These are phyloP conservation scores for Fusarium lateritium DNA, from an alignment of 2,329 filamentous ascomycete species.

Conservation along the genomic window DNA sequence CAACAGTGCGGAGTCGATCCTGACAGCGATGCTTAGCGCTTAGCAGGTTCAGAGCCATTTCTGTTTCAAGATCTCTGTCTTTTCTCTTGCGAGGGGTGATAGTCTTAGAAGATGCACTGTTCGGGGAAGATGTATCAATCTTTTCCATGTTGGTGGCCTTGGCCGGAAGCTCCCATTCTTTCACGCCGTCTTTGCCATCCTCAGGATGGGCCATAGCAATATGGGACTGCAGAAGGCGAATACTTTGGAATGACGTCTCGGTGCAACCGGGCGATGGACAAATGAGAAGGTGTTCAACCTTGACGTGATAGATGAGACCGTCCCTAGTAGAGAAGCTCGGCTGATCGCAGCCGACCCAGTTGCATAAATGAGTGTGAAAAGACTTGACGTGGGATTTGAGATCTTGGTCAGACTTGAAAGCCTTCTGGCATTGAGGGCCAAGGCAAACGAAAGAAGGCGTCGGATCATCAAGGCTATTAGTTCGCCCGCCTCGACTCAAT, in stretches of 20 bases:
- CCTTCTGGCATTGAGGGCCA: conserved; percentile 47
- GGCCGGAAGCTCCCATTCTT: conserved; percentile 49
- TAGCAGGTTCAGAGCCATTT: conserved; percentile 45
- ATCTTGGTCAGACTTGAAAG: conserved; percentile 45
- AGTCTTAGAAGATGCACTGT: conserved; percentile 13
- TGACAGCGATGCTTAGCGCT: conserved; percentile 56
- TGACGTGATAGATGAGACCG: conserved; percentile 61
- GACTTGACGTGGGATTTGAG: conserved; percentile 48
- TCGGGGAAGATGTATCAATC: neutral
- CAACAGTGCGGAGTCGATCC: conserved; percentile 53
- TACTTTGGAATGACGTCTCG: conserved; percentile 55
- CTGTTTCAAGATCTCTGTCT: neutral
- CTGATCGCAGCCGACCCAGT: conserved; percentile 58
- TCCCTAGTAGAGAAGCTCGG: conserved; percentile 56
- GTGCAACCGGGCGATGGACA: conserved; percentile 59
- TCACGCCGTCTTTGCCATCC: conserved; percentile 29
- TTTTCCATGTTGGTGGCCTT: neutral
- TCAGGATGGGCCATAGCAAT: conserved; percentile 55
- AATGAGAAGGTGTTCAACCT: conserved; percentile 59
- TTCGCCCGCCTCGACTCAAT: conserved; percentile 24
- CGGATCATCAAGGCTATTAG: conserved; percentile 29
- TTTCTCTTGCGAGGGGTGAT: conserved; percentile 34
- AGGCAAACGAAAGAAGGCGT: conserved; percentile 46
- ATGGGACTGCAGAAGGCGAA: conserved; percentile 56
- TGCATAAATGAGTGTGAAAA: conserved; percentile 55